These are phyloP conservation scores for Geotrichum fermentans DNA, from an alignment of 1,139 yeast species.

Conservation along the genomic window DNA sequence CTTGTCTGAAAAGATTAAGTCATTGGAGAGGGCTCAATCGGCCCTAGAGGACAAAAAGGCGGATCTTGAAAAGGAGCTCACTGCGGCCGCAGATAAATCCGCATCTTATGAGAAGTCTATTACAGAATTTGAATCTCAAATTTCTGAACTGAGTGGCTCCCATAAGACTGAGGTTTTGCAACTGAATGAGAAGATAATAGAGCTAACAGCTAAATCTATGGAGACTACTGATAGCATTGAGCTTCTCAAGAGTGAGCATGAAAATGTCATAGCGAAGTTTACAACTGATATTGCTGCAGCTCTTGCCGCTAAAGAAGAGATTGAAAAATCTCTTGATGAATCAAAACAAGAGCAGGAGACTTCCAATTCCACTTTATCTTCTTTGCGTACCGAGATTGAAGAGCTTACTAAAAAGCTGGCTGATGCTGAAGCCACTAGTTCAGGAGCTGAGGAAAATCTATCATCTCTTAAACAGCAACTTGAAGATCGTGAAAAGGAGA, in stretches of 20 bases:
- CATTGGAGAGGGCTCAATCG: slow-evolving; percentile 3
- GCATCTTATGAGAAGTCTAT: slow-evolving; percentile 10
- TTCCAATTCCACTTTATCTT: neutral
- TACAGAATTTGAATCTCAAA: slow-evolving; percentile 7
- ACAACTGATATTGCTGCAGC: neutral
- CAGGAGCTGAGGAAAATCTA: neutral
- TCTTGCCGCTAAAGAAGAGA: neutral
- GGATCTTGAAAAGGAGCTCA: slow-evolving; percentile 5
- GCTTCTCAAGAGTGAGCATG: neutral
- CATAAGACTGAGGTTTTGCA: slow-evolving; percentile 2
- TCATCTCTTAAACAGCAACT: slow-evolving; percentile 3
- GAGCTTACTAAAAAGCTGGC: slow-evolving; percentile 3
- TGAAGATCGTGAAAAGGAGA: slow-evolving; percentile 7
- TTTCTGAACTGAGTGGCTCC: neutral
- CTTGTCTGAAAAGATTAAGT: slow-evolving; percentile 5
- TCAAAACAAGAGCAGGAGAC: neutral
- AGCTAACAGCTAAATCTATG: neutral
- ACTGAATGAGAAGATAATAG: neutral
- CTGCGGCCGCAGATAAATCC: slow-evolving; percentile 15
- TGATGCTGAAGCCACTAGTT: neutral
- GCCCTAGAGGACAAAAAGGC: slow-evolving; percentile 6
- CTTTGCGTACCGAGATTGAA: neutral
- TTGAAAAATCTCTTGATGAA: slow-evolving; percentile 8
- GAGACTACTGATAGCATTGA: neutral
- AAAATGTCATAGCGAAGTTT: neutral